These are phyloP conservation scores for Schrenkiella parvula DNA, from an alignment of 345 rosid species.

Conservation along the genomic window DNA sequence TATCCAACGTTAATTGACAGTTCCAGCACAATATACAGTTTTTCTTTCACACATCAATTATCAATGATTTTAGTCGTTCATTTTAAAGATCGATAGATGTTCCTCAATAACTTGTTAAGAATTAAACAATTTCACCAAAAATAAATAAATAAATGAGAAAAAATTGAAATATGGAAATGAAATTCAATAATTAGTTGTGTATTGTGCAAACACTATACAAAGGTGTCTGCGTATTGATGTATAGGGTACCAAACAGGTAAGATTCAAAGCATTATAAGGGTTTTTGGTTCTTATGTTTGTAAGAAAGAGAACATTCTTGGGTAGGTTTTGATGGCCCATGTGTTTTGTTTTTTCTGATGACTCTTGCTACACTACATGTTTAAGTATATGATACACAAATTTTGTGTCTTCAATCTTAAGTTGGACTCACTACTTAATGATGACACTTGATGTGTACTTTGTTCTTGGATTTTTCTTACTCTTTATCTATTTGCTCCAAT, in stretches of 20 bases:
- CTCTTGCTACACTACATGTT: slow-evolving; percentile 19
- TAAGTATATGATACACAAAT: slow-evolving; percentile 12
- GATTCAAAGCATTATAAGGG: slow-evolving; percentile 23
- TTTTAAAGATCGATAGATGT: too few species aligned
- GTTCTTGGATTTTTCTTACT: slow-evolving; percentile 19
- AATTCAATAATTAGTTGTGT: slow-evolving; percentile 5
- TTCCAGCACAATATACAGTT: too few species aligned
- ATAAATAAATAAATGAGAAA: background rate
- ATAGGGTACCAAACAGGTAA: slow-evolving; percentile 10
- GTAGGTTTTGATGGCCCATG: slow-evolving; percentile 31
- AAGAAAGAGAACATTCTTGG: slow-evolving; percentile 32
- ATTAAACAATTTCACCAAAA: background rate
- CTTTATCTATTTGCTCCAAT: slow-evolving; percentile 4
- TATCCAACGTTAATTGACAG: too few species aligned
- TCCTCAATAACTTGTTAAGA: too few species aligned
- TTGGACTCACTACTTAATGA: slow-evolving; percentile 18
- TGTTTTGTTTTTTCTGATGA: slow-evolving; percentile 24
- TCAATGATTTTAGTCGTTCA: too few species aligned
- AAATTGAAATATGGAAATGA: background rate
- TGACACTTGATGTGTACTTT: slow-evolving; percentile 28
- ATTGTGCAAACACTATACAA: slow-evolving; percentile 5
- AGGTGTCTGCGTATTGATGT: background rate
- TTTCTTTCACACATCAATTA: too few species aligned
- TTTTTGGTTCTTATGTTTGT: slow-evolving; percentile 22
- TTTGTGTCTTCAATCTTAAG: slow-evolving; percentile 19